Evolutionary conservation across 257 asterid genomes (phyloP).

Genomic region (Nicotiana obtusifolia): DNA sequence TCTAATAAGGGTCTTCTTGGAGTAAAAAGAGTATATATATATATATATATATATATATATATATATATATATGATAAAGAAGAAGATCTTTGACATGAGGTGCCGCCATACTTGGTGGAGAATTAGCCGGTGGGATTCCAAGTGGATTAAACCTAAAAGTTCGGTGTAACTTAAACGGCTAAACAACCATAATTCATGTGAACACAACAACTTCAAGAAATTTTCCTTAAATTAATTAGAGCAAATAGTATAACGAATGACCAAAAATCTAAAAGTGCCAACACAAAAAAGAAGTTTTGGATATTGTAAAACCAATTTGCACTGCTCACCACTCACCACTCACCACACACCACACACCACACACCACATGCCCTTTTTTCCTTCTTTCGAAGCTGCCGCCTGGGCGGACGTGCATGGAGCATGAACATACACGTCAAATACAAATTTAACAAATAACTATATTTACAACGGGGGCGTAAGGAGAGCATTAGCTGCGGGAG

Average conservation of each 20-base stretch:
- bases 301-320: neutral
- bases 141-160: neutral
- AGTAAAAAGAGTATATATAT: too few species aligned
- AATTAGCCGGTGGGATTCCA: neutral
- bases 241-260: neutral
- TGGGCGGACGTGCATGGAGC: slow-evolving; percentile 12
- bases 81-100: too few species aligned
- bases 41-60: too few species aligned
- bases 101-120: neutral
- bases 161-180: neutral
- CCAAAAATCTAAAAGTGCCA: neutral
- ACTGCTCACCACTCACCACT: neutral
- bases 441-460: neutral
- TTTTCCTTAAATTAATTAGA: neutral
- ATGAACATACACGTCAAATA: neutral
- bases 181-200: neutral
- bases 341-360: too few species aligned
- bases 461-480: too few species aligned
- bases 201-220: neutral
- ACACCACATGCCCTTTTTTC: neutral
- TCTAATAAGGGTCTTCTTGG: too few species aligned
- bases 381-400: neutral
- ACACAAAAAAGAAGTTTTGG: slow-evolving; percentile 10
- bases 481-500: too few species aligned
- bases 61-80: too few species aligned